phyloP scores from a whole-genome alignment of 2,329 filamentous ascomycete genomes.

The Pyricularia sp. region DNA sequence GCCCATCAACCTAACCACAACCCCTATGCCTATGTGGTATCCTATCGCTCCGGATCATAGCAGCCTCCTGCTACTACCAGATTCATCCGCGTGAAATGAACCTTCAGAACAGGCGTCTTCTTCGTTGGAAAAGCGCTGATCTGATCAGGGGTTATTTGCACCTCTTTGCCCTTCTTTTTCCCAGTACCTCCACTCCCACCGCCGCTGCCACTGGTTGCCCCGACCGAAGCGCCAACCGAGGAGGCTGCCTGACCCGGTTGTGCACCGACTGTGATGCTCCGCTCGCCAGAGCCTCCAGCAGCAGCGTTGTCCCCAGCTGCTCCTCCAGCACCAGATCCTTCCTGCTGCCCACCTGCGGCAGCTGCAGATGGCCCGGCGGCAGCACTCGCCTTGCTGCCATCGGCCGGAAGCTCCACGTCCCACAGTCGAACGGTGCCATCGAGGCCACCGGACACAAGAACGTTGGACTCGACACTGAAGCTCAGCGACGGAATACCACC shows the following conservation, averaged over 20 bases:
- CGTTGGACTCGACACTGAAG: slow-evolving; percentile 85
- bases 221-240: slow-evolving; percentile 18
- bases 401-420: slow-evolving; percentile 68
- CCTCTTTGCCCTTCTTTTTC: slow-evolving; percentile 80
- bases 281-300: slow-evolving; percentile 25
- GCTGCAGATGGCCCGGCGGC: slow-evolving; percentile 6
- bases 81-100: slow-evolving; percentile 91
- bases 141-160: slow-evolving; percentile 81
- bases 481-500: slow-evolving; percentile 87
- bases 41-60: slow-evolving; percentile 32
- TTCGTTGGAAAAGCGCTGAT: slow-evolving; percentile 93
- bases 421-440: slow-evolving; percentile 89
- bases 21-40: background rate
- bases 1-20: background rate
- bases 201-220: slow-evolving; percentile 17
- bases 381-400: slow-evolving; percentile 44
- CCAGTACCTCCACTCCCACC: slow-evolving; percentile 12
- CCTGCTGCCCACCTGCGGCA: slow-evolving; percentile 4
- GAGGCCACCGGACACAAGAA: slow-evolving; percentile 79
- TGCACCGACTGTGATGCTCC: slow-evolving; percentile 25
- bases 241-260: slow-evolving; percentile 30
- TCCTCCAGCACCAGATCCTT: slow-evolving; percentile 19
- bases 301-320: slow-evolving; percentile 21
- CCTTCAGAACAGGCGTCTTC: slow-evolving; percentile 88
- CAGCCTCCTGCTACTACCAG: slow-evolving; percentile 74